Base-by-base conservation (phyloP, 495 filamentous ascomycete species). In the Cercophora samala region DNA sequence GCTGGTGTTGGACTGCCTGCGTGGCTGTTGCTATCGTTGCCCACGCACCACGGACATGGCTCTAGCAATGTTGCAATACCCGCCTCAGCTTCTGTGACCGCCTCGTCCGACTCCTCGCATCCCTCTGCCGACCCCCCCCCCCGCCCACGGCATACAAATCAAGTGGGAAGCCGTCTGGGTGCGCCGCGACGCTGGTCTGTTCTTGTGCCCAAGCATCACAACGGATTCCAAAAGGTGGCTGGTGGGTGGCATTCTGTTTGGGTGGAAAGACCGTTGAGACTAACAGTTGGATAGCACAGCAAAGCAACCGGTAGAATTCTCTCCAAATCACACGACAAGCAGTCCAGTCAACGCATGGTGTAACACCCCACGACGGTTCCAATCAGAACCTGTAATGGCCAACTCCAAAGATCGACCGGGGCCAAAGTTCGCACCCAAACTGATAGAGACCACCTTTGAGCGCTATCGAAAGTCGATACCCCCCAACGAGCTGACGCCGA, bases 381-480 rank as follows among this genome's bases (percentile, higher is more conserved):
- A n/a, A 42, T 51, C 21, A 21, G 18, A n/a, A 26, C 17, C 52
- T 24, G 61, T 52, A 71, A 75, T 76, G 74, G 68, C 70, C 25
- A 75, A 58, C 56, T 37, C 70, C 18, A 66, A 65, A 58, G 73
- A 73, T 63, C 71, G 70, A 60, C 74, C 78, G 63, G 77, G 77
- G 52, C 74, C 81, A 68, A 80, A 83, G 69, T 88, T 89, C 74
- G 76, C 79, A 42, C 83, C 85, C 5, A 82, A 88, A 58, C 86
- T 85, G 19, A 82, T 89, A 63, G 88, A 89, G 75, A 87, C 85
- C 17, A 83, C 80, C 11, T 83, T 82, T 67, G 86, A 84, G 69
- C 83, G 80, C 37, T 85, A 82, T 70, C 78, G 80, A 55, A 80
- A 77, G 62, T 73, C 66, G 5, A 71, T 78, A 4, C 78, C 77